Evolutionary conservation across 352 stramenopile genomes (phyloP).

Genomic region (Blastocystis sp.): DNA sequence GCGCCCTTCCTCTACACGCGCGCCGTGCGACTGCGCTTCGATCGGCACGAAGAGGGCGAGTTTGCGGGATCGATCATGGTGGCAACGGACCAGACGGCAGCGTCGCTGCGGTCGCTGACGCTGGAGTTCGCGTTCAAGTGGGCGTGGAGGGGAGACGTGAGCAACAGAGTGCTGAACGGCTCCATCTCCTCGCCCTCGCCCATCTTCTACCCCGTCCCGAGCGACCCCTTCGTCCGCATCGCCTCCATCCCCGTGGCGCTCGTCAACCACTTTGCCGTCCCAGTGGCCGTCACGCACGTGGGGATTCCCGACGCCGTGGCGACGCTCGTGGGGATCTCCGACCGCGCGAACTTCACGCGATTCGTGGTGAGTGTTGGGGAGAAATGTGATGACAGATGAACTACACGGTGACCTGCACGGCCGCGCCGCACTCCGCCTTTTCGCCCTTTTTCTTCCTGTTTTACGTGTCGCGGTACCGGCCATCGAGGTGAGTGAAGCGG

Average conservation of each 20-base stretch:
- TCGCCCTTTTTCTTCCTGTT: slow-evolving; percentile 39
- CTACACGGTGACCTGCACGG: neutral
- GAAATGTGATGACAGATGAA: neutral
- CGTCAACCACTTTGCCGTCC: slow-evolving; percentile 11
- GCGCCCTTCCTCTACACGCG: neutral
- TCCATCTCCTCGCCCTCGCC: neutral
- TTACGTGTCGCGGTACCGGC: slow-evolving; percentile 12
- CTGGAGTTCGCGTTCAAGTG: neutral
- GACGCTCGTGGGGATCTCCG: neutral
- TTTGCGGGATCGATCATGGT: neutral
- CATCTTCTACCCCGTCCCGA: neutral
- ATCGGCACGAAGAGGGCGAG: neutral
- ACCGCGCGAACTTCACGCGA: neutral
- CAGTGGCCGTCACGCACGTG: neutral
- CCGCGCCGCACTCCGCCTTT: neutral
- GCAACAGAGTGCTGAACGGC: neutral
- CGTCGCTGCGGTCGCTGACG: neutral
- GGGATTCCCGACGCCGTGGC: neutral
- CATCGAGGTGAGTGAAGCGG: neutral
- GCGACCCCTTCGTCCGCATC: neutral
- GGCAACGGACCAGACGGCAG: neutral
- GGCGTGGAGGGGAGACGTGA: neutral
- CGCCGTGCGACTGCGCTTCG: neutral
- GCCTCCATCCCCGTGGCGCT: neutral
- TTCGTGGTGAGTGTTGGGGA: neutral